Conservation (phyloP, 352 stramenopile genomes). For the Blastocystis sp. region DNA sequence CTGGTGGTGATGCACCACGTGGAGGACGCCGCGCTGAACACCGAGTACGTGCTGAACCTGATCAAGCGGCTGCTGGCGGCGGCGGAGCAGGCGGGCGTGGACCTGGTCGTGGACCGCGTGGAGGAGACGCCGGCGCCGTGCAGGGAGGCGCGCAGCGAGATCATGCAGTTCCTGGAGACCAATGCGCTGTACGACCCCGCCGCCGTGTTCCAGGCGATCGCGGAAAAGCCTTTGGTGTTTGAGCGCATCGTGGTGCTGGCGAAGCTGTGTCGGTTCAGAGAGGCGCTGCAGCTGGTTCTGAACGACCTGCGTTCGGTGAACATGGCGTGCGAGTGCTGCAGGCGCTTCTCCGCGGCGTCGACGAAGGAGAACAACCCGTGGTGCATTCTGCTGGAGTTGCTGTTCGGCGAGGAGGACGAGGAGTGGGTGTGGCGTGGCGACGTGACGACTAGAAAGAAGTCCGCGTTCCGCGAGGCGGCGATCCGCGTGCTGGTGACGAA, state of each 20-base stretch:
- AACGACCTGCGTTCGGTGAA: slow-evolving; percentile 26
- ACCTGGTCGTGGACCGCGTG: not conserved
- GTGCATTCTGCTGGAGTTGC: slow-evolving; percentile 4
- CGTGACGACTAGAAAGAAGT: slow-evolving; percentile 19
- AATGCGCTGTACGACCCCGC: slow-evolving; percentile 24
- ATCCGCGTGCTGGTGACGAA: slow-evolving; percentile 12
- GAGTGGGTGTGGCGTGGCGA: not conserved
- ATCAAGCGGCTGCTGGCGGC: not conserved
- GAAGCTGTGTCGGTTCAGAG: not conserved
- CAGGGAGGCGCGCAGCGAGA: not conserved
- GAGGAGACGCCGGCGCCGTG: slow-evolving; percentile 11
- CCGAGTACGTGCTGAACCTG: slow-evolving; percentile 3
- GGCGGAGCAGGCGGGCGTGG: not conserved
- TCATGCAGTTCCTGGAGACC: slow-evolving; percentile 15
- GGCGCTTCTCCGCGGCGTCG: too few species aligned
- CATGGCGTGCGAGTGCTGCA: slow-evolving; percentile 41
- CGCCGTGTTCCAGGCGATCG: not conserved
- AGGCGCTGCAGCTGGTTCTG: slow-evolving; percentile 11
- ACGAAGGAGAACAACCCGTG: not conserved
- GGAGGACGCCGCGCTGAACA: slow-evolving; percentile 2
- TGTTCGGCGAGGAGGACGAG: slow-evolving; percentile 55
- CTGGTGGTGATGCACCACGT: slow-evolving; percentile 2
- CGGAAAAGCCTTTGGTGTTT: not conserved
- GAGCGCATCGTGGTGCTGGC: slow-evolving; percentile 41
- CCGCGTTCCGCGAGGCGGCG: slow-evolving; percentile 45